Conservation (phyloP, 768 basidiomycete species). For the Tulasnella sp. region DNA sequence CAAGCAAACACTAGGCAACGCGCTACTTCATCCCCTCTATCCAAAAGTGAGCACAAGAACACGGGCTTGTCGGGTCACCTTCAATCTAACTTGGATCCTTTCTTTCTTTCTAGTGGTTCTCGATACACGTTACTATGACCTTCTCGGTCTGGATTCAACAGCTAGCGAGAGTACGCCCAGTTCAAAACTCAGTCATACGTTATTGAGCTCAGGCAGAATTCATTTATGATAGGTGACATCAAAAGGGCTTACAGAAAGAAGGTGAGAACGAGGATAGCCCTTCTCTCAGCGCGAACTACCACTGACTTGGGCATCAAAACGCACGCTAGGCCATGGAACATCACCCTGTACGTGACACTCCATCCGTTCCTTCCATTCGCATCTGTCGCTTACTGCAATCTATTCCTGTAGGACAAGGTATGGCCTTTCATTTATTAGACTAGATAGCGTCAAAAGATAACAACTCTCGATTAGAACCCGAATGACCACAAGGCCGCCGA, state of each 20-base stretch:
- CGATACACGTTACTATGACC: conserved; percentile 54
- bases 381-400: background rate
- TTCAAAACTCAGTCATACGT: background rate
- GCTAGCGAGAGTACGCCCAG: conserved; percentile 55
- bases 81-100: background rate
- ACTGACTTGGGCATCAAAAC: conserved; percentile 19
- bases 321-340: conserved; percentile 69
- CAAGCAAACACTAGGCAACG: background rate
- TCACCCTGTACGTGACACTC: conserved; percentile 75
- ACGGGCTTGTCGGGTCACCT: too few species aligned
- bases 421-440: conserved; percentile 10
- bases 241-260: conserved; percentile 92
- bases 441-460: conserved; percentile 1
- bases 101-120: conserved; percentile 23
- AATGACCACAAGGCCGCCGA: conserved; percentile 74
- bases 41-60: too few species aligned
- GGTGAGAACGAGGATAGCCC: conserved; percentile 33
- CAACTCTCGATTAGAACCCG: conserved; percentile 49
- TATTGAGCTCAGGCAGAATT: background rate
- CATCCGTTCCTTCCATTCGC: background rate
- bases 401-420: conserved; percentile 51
- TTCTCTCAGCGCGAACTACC: background rate
- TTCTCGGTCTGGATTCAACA: conserved; percentile 58
- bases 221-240: conserved; percentile 60
- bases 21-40: too few species aligned